These are phyloP conservation scores for Tylopilus felleus DNA, from an alignment of 768 basidiomycete species.

Conservation along the genomic window DNA sequence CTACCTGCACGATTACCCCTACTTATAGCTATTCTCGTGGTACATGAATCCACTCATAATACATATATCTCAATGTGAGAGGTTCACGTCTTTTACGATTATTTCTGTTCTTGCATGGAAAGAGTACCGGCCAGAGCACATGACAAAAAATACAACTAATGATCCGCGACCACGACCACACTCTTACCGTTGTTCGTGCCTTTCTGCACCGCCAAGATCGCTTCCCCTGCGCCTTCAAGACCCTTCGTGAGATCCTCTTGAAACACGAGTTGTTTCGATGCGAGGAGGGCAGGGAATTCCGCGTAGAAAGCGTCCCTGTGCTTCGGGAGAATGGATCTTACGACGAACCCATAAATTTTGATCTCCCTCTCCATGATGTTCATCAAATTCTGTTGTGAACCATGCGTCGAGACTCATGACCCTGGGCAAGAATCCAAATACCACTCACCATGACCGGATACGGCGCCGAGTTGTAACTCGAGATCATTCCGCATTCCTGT, in stretches of 20 bases:
- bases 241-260: not conserved
- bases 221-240: not conserved
- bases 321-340: not conserved
- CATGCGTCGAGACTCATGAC: not conserved
- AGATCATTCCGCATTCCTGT: not conserved
- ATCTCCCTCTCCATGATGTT: constrained; percentile 1
- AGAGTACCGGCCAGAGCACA: not conserved
- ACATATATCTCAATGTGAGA: constrained; percentile 1
- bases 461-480: not conserved
- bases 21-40: constrained; percentile 22
- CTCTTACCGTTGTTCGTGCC: constrained; percentile 2
- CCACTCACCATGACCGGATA: not conserved
- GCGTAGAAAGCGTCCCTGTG: not conserved
- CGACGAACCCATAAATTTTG: not conserved
- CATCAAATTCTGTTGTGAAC: not conserved
- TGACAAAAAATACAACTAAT: not conserved
- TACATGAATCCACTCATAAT: constrained; percentile 16
- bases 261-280: constrained; percentile 1
- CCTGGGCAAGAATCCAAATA: not conserved
- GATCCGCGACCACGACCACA: not conserved
- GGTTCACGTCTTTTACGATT: not conserved
- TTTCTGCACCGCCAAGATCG: constrained; percentile 4
- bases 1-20: constrained; percentile 16
- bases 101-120: not conserved
- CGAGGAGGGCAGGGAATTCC: not conserved